Percentiles rank a stretch among this genome's conserved stretches.
Conservation (phyloP, 768 basidiomycete genomes). For the Artomyces pyxidatus region DNA sequence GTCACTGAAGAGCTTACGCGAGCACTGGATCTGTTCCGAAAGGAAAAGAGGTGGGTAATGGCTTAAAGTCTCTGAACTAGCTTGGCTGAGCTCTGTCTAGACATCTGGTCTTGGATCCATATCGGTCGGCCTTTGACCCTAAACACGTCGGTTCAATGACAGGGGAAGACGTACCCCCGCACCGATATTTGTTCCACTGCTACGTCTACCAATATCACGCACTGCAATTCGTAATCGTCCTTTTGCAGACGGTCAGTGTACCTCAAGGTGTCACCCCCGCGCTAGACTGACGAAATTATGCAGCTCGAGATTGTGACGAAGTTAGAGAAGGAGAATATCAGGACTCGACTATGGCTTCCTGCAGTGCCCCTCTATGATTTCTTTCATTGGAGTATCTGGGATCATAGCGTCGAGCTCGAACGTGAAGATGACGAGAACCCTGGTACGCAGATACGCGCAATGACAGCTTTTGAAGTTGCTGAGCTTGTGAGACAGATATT, state of each 20-base stretch:
- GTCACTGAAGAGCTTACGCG: slow-evolving; percentile 29
- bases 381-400: slow-evolving; percentile 37
- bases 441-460: too few species aligned
- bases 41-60: slow-evolving; percentile 38
- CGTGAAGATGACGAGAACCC: slow-evolving; percentile 66
- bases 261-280: not conserved
- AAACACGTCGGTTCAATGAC: slow-evolving; percentile 19
- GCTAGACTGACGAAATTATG: not conserved
- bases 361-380: slow-evolving; percentile 26
- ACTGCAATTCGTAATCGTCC: slow-evolving; percentile 28
- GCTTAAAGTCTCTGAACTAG: not conserved
- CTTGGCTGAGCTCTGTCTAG: slow-evolving; percentile 16
- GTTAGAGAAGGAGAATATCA: slow-evolving; percentile 41
- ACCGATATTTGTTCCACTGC: slow-evolving; percentile 65
- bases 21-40: slow-evolving; percentile 38
- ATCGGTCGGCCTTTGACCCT: slow-evolving; percentile 41
- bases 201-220: slow-evolving; percentile 62
- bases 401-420: slow-evolving; percentile 35
- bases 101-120: slow-evolving; percentile 52
- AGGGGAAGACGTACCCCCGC: slow-evolving; percentile 41
- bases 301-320: slow-evolving; percentile 51
- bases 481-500: slow-evolving; percentile 28
- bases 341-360: slow-evolving; percentile 52
- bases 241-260: slow-evolving; percentile 28
- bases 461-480: too few species aligned